Evolutionary conservation across 805 yeast genomes (phyloP).

Genomic region (Suhomyces xylopsoci): DNA sequence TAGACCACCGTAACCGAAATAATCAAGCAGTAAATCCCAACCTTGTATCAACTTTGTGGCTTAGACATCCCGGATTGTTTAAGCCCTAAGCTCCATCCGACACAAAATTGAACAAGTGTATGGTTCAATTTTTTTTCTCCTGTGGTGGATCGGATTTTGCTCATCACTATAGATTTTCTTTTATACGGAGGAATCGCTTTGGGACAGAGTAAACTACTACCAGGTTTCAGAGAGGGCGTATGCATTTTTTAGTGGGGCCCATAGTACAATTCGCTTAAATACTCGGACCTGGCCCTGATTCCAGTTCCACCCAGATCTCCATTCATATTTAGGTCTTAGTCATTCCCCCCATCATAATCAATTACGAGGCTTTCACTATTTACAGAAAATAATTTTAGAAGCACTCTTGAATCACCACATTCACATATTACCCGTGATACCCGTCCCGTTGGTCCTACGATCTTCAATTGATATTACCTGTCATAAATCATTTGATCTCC

Average conservation of each 20-base stretch:
- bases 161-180: constrained; percentile 3
- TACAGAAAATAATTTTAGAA: not conserved
- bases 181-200: not conserved
- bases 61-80: not conserved
- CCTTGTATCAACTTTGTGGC: not conserved
- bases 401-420: not conserved
- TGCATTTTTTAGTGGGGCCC: not conserved
- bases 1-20: not conserved
- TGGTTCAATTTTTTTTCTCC: constrained; percentile 1
- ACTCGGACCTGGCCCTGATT: not conserved
- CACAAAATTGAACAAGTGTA: not conserved
- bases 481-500: not conserved
- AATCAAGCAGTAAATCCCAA: not conserved
- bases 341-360: not conserved
- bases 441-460: not conserved
- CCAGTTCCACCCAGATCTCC: not conserved
- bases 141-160: constrained; percentile 3
- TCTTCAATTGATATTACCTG: not conserved
- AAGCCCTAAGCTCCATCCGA: not conserved
- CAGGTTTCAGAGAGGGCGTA: not conserved
- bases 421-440: not conserved
- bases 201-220: not conserved
- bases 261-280: not conserved
- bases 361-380: not conserved
- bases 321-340: not conserved